Percentiles rank a stretch among this genome's conserved stretches.
Conservation (phyloP, 2,329 filamentous ascomycete genomes). For the Graphilbum fragrans region DNA sequence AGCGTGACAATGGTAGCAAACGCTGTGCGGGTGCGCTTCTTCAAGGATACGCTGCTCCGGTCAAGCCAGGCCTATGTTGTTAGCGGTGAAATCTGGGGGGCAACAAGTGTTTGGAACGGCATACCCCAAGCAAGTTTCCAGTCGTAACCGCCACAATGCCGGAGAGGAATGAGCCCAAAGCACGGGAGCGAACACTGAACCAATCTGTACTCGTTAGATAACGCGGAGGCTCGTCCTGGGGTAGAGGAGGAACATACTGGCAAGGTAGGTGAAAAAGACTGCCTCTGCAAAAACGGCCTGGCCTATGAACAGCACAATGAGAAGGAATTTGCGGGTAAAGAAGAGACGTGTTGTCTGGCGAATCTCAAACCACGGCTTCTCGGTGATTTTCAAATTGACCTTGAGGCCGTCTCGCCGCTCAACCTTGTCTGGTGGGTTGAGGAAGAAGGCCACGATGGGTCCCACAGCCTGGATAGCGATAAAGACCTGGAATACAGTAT, state of each 20-base stretch:
- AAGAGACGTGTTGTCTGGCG: conserved; percentile 47
- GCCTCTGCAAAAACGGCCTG: conserved; percentile 61
- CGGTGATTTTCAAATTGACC: conserved; percentile 45
- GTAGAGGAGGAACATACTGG: conserved; percentile 18
- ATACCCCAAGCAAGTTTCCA: conserved; percentile 52
- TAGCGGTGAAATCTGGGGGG: conserved; percentile 5
- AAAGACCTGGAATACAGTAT: conserved; percentile 57
- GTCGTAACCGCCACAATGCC: conserved; percentile 53
- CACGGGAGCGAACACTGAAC: conserved; percentile 58
- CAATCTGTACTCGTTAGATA: conserved; percentile 31
- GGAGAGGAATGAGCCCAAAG: conserved; percentile 58
- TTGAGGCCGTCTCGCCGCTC: conserved; percentile 52
- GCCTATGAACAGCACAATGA: conserved; percentile 55
- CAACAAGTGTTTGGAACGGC: background rate
- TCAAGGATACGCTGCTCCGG: no score
- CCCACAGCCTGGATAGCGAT: conserved; percentile 57
- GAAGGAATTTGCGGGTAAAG: conserved; percentile 46
- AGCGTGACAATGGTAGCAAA: conserved; percentile 42
- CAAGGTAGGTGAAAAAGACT: conserved; percentile 59
- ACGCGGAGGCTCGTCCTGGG: no score
- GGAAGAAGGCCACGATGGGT: conserved; percentile 49
- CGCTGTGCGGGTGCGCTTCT: conserved; percentile 38
- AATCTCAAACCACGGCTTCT: conserved; percentile 46
- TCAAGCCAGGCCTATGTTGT: no score
- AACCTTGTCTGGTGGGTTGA: conserved; percentile 49